Base-by-base conservation (phyloP, 2,329 filamentous ascomycete genomes). In the Penicillium sp. region DNA sequence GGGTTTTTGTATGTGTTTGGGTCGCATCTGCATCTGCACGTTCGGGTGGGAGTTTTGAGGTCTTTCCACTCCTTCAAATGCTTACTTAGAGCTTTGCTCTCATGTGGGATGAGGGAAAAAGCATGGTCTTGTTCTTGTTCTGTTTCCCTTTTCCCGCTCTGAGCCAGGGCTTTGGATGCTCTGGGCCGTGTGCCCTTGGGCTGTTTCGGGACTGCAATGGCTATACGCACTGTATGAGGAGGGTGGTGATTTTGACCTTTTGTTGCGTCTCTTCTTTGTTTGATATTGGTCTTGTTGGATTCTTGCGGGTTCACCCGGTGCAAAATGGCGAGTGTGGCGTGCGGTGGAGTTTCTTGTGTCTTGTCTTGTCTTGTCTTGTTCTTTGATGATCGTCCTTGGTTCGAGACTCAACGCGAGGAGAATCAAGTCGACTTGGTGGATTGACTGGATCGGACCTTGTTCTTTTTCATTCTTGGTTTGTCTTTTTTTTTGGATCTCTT, bases 11-110 rank as follows among this genome's bases (percentile, higher is more conserved):
- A 19, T 24, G 24, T 33, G 9, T 58, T 51, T 24, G 22, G 37
- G 19, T 61, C 43, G 60, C 60, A 66, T 67, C 62, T 67, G 64
- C 63, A 66, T 66, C 56, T 53, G 56, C 56, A 62, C 58, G 56
- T 55, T 50, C 41, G 46, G 43, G 50, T 47, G 37, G 56, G 51
- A 53, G 46, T 59, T 52, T 52, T n/a, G 53, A 50, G 33, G 19
- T 3, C 36, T 44, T 58, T 60, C 27, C 31, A 14, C 46, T 49
- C 46, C 37, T 31, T 61, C 50, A 50, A 18, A 24, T 50, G 35
- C 33, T 36, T 31, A 39, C 41, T 44, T 62, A 46, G 64, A 59
- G 57, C 58, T 39, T 60, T 54, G n/a, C 50, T 37, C 46, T 56
- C 13, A 56, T 16, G 47, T 64, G 18, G 6, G 43, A 37, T 33